Evolutionary conservation across 1,139 yeast species (phyloP), one percentile per base, ranked within the genome.

Genomic region (Pichia sp.): DNA sequence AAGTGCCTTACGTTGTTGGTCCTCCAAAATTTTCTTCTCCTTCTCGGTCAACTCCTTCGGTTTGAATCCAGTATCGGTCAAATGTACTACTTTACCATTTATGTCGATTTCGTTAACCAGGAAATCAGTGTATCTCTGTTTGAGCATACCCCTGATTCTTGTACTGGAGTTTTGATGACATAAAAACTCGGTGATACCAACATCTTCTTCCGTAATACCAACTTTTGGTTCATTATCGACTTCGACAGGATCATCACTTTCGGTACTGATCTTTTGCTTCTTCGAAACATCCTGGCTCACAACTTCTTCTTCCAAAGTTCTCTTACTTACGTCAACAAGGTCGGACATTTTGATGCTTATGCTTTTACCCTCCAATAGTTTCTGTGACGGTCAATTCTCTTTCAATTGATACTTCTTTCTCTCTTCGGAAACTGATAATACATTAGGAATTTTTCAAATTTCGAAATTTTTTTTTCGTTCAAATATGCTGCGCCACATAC

Each of bases 41-140:
- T 80, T 83, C 43, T 73, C 60, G 48, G 78, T 72, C 49, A 74
- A 73, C 58, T 80, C 85, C 61, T 76, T 81, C 55, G 78, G 74
- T 48, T 79, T 78, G 48, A 85, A 74, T 2, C 97, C 97, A 50
- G 82, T 79, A 63, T 91, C 96, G 3, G 70, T 66, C 58, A 93
- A 74, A 65, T 85, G 93, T 13, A 91, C 78, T 2, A 90, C 96
- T 2, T 78, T 70, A 1, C 89, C 95, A 26, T 79, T 71, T 30
- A 71, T 61, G 55, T 76, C 85, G 55, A 93, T 85, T 68, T 95
- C 99, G 66, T 90, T 89, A 44, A 93, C 99, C 65, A 89, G 76
- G 66, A 95, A 95, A 67, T 93, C 99, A n/a, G 96, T 84, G 69
- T 90, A 90, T 57, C 96, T 75, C 63, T 87, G 95, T 67, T 93